A percentile compares a stretch with the other conserved stretches of the same genome.
These are phyloP conservation scores for Salinomyces thailandicus DNA, from an alignment of 2,329 filamentous ascomycete species.

Conservation along the genomic window DNA sequence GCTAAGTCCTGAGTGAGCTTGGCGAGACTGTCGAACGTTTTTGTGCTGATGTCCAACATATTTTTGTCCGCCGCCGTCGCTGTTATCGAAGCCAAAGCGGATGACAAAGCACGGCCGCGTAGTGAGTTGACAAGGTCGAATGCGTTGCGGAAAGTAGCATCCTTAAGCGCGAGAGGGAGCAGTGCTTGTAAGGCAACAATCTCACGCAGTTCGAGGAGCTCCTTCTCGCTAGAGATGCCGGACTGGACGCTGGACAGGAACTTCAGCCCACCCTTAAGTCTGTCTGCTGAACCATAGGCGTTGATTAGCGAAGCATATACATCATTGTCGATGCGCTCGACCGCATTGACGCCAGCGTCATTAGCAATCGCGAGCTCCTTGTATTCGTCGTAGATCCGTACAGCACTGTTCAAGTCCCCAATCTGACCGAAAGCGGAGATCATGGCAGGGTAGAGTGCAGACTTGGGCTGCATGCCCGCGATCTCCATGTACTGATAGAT, in stretches of 20 bases:
- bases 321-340: constrained; percentile 65
- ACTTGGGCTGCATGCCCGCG: constrained; percentile 60
- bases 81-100: constrained; percentile 63
- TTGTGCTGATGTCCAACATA: constrained; percentile 55
- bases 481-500: constrained; percentile 88
- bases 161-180: constrained; percentile 64
- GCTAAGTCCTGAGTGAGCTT: constrained; percentile 38
- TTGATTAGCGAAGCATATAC: constrained; percentile 89
- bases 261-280: constrained; percentile 68
- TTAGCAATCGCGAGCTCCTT: constrained; percentile 75
- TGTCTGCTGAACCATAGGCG: constrained; percentile 73
- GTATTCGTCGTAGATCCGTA: constrained; percentile 95
- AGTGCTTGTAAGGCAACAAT: constrained; percentile 64
- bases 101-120: constrained; percentile 46
- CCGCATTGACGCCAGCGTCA: constrained; percentile 59
- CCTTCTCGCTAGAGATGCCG: constrained; percentile 37
- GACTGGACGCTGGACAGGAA: constrained; percentile 74
- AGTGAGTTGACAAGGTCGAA: constrained; percentile 58
- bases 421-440: constrained; percentile 81
- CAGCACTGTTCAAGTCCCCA: constrained; percentile 74
- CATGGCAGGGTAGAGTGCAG: constrained; percentile 82
- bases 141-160: constrained; percentile 61
- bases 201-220: constrained; percentile 48
- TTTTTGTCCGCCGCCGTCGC: constrained; percentile 70
- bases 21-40: constrained; percentile 41